A percentile compares a stretch with the other conserved stretches of the same genome.
These are phyloP conservation scores for Starmerella vaccinii DNA, from an alignment of 805 yeast genomes.

Conservation along the genomic window DNA sequence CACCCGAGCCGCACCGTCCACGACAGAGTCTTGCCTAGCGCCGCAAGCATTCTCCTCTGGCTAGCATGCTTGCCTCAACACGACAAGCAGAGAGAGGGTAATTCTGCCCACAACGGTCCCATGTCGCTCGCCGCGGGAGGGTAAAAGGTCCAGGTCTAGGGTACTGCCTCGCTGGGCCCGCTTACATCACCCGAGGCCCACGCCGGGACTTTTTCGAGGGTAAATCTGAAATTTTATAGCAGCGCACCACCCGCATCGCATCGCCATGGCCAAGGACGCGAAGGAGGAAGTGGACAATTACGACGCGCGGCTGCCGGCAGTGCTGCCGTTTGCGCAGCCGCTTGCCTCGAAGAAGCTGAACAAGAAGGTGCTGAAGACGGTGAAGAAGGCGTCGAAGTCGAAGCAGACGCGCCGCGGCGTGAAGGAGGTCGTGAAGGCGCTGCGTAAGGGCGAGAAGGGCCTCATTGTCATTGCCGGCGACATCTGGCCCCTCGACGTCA, in stretches of 20 bases:
- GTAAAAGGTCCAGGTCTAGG: no score
- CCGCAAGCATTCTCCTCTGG: slow-evolving; percentile 8
- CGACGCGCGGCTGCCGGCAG: slow-evolving; percentile 82
- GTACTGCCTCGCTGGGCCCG: neutral
- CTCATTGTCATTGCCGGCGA: slow-evolving; percentile 95
- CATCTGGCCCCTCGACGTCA: slow-evolving; percentile 93
- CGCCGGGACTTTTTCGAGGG: slow-evolving; percentile 1
- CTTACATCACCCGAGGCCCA: slow-evolving; percentile 6
- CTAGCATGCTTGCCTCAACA: neutral
- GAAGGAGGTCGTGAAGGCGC: slow-evolving; percentile 94
- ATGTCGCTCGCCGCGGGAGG: no score
- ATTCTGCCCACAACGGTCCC: no score
- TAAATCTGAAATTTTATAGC: neutral
- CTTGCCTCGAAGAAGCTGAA: slow-evolving; percentile 91
- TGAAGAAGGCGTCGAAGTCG: slow-evolving; percentile 95
- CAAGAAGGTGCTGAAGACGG: slow-evolving; percentile 89
- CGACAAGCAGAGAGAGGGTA: no score
- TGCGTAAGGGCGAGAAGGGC: slow-evolving; percentile 97
- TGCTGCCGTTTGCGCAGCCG: slow-evolving; percentile 86
- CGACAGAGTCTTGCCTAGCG: slow-evolving; percentile 22
- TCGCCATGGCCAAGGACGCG: slow-evolving; percentile 20
- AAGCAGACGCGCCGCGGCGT: slow-evolving; percentile 98
- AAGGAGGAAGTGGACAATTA: slow-evolving; percentile 48
- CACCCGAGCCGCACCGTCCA: slow-evolving; percentile 33
- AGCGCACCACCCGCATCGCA: neutral